Percentiles rank a stretch among this genome's conserved stretches.
Evolutionary conservation across 2,329 filamentous ascomycete genomes (phyloP).

Genomic region (Xylariaceae sp.): DNA sequence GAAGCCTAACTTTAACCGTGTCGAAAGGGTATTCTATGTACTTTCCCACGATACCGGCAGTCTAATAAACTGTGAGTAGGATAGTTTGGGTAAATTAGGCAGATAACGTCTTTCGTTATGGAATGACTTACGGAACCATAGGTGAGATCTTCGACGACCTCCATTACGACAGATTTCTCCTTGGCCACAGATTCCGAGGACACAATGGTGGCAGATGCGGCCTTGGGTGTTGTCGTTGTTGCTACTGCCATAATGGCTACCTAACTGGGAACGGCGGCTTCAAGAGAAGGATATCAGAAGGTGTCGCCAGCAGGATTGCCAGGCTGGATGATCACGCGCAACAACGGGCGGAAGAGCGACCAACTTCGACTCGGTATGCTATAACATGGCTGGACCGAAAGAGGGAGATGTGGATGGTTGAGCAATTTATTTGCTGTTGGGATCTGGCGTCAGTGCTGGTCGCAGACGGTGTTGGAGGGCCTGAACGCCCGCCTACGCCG

Average conservation of each 20-base stretch:
- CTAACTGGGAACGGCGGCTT: slow-evolving; percentile 2
- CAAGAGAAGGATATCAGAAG: neutral
- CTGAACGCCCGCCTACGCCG: neutral
- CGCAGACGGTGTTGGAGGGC: slow-evolving; percentile 19
- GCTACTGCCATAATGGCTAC: slow-evolving; percentile 29
- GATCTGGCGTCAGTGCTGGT: neutral
- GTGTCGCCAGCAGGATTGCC: slow-evolving; percentile 21
- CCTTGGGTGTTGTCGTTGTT: slow-evolving; percentile 8
- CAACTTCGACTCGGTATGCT: slow-evolving; percentile 19
- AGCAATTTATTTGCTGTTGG: slow-evolving; percentile 15
- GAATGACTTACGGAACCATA: slow-evolving; percentile 72
- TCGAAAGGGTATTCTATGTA: slow-evolving; percentile 98
- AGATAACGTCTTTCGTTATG: slow-evolving; percentile 5
- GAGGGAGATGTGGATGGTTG: slow-evolving; percentile 3
- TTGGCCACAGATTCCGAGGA: slow-evolving; percentile 17
- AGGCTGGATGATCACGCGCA: slow-evolving; percentile 22
- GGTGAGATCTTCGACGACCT: slow-evolving; percentile 78
- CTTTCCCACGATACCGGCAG: slow-evolving; percentile 85
- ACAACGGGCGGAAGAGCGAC: slow-evolving; percentile 26
- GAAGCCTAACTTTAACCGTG: slow-evolving; percentile 93
- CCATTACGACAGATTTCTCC: slow-evolving; percentile 42
- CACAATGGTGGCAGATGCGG: slow-evolving; percentile 22
- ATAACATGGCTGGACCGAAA: slow-evolving; percentile 22
- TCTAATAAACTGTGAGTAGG: slow-evolving; percentile 39
- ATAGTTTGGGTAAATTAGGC: neutral